Base-by-base conservation (phyloP, 306 rosid genomes). In the Pachyrhizus erosus region DNA sequence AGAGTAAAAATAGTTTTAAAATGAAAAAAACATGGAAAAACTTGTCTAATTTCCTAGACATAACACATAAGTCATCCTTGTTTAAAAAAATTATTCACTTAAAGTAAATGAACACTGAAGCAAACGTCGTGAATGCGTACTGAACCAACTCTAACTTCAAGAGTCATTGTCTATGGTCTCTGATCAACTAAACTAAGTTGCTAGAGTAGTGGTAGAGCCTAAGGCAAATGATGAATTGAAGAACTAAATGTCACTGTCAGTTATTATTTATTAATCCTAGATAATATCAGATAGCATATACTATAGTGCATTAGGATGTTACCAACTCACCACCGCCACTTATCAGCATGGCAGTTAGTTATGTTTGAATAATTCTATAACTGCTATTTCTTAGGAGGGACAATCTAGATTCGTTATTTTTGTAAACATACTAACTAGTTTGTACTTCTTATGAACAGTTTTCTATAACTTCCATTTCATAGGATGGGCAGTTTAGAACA, bases 1-100 rank as follows among this genome's bases (percentile, higher is more conserved):
- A 34, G 2, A 6, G 1, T 12, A 14, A 29, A 49, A 39, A 34
- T 21, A 34, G 52, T 23, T 8, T 20, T 18, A 40, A 69, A 45
- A 69, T 42, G 43, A 40, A 14, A 76, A 14, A 76, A 26, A 42
- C 57, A 17, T 42, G 48, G 13, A 45, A 68, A 80, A 54, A 42
- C 45, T 49, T 52, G 65, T 73, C 79, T 5, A 66, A 67, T 58
- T 15, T 61, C 43, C 33, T 31, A 29, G 39, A 48, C 18, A 70
- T 52, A 2, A 20, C 2, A 58, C 40, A 20, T 4, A 13, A 52
- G 40, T 57, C 64, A 46, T 54, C 57, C 43, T 49, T 74, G 40
- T 68, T 60, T 75, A 86, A 68, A 61, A 40, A 26, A 78, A 68
- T 13, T 48, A 70, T 51, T 65, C 52, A 39, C 69, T 57, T 57